Evolutionary conservation across 2,329 filamentous ascomycete genomes (phyloP).

Genomic region (Fusarium sterilihyphosum): DNA sequence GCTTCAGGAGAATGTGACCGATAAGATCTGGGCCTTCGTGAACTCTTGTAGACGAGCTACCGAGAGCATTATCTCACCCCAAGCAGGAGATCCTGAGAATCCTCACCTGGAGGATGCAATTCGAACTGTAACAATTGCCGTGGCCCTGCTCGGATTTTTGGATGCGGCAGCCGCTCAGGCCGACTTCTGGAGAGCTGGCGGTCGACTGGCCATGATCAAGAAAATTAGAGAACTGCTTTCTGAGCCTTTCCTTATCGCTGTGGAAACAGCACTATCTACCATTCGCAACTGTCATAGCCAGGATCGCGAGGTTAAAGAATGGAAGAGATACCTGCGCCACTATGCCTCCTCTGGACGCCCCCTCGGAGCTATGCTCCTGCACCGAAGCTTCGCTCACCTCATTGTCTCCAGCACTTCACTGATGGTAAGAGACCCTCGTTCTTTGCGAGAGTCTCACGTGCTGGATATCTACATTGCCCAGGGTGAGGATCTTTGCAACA

Average conservation of each 20-base stretch:
- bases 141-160: slow-evolving; percentile 91
- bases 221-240: slow-evolving; percentile 79
- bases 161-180: slow-evolving; percentile 81
- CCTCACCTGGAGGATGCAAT: slow-evolving; percentile 73
- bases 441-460: slow-evolving; percentile 70
- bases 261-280: slow-evolving; percentile 90
- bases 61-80: slow-evolving; percentile 63
- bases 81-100: slow-evolving; percentile 64
- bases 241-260: slow-evolving; percentile 83
- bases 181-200: slow-evolving; percentile 81
- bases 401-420: slow-evolving; percentile 82
- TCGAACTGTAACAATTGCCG: slow-evolving; percentile 77
- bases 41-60: slow-evolving; percentile 74
- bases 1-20: slow-evolving; percentile 72
- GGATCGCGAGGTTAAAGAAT: slow-evolving; percentile 77
- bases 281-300: slow-evolving; percentile 81
- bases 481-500: slow-evolving; percentile 55
- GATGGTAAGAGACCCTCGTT: slow-evolving; percentile 70
- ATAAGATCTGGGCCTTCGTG: slow-evolving; percentile 77
- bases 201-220: slow-evolving; percentile 78
- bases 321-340: slow-evolving; percentile 86
- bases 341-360: slow-evolving; percentile 84
- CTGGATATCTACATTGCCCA: slow-evolving; percentile 77
- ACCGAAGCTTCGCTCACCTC: slow-evolving; percentile 87
- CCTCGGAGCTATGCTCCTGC: slow-evolving; percentile 89